These are phyloP conservation scores for Elaeagnus macrophylla DNA, from an alignment of 306 rosid genomes.

Conservation along the genomic window DNA sequence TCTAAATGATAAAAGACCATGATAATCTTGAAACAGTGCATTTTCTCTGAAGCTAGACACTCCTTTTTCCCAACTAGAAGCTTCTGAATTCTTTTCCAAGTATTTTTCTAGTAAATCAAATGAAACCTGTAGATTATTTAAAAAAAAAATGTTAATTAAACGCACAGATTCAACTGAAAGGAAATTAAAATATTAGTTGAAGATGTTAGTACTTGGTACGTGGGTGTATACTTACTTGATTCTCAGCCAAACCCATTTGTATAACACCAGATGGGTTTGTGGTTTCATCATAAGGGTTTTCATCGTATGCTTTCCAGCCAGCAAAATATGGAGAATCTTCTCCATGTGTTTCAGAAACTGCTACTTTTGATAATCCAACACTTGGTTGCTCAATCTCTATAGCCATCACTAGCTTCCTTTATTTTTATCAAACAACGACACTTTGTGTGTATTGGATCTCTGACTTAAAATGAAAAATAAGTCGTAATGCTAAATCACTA, in stretches of 20 bases:
- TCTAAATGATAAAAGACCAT: slow-evolving; percentile 68
- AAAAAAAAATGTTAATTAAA: background rate
- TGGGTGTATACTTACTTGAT: slow-evolving; percentile 71
- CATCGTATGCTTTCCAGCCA: slow-evolving; percentile 94
- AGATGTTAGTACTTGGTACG: too few species aligned
- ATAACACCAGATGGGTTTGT: slow-evolving; percentile 68
- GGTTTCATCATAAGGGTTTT: slow-evolving; percentile 59
- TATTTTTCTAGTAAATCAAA: slow-evolving; percentile 76
- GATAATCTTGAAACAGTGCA: slow-evolving; percentile 93
- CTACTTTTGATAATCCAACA: slow-evolving; percentile 54
- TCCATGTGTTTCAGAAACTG: slow-evolving; percentile 79
- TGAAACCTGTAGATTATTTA: slow-evolving; percentile 57
- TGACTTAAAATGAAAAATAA: too few species aligned
- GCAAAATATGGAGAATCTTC: slow-evolving; percentile 93
- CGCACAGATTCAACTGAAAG: too few species aligned
- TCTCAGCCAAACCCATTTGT: slow-evolving; percentile 93
- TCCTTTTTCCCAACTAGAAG: slow-evolving; percentile 47
- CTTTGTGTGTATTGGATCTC: too few species aligned
- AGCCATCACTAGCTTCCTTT: too few species aligned
- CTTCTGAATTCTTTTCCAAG: slow-evolving; percentile 51
- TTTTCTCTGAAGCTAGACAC: slow-evolving; percentile 64
- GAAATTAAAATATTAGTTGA: too few species aligned
- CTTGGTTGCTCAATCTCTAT: slow-evolving; percentile 45
- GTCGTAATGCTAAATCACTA: slow-evolving; percentile 17
- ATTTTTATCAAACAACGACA: too few species aligned